Percentiles rank a stretch among this genome's conserved stretches.
Conservation (phyloP, 164 flowering plant species). For the Chimonanthus salicifolius region DNA sequence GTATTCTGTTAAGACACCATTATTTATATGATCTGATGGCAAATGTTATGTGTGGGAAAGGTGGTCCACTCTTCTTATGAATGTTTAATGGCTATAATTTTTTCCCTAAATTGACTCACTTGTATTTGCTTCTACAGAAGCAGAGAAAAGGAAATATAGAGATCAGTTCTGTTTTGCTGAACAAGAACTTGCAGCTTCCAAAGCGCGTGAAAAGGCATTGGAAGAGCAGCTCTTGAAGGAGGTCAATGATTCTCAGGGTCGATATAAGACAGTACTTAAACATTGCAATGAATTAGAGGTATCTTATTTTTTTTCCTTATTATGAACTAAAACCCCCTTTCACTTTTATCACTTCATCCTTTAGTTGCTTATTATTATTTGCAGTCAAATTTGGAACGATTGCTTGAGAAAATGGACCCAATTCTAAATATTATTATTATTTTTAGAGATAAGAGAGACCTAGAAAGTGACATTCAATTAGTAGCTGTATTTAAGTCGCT, state of each 20-base stretch:
- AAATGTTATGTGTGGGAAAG: background rate
- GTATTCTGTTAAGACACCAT: background rate
- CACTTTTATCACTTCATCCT: background rate
- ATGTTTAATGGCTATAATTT: background rate
- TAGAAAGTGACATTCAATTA: no score
- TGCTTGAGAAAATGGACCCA: background rate
- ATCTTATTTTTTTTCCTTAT: background rate
- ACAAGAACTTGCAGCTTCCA: constrained; percentile 96
- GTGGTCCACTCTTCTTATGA: background rate
- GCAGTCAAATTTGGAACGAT: background rate
- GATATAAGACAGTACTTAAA: constrained; percentile 48
- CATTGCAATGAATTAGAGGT: constrained; percentile 72
- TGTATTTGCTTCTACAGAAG: constrained; percentile 40
- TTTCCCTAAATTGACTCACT: background rate
- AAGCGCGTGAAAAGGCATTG: constrained; percentile 65
- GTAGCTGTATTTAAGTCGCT: no score
- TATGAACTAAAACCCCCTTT: background rate
- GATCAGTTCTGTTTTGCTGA: constrained; percentile 54
- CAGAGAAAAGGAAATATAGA: constrained; percentile 57
- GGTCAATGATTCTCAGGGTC: constrained; percentile 56
- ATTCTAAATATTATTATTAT: background rate
- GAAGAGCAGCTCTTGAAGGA: constrained; percentile 77
- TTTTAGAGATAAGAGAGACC: no score
- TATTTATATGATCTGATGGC: background rate
- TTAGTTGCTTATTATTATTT: background rate